These are phyloP conservation scores for Quercus ilex DNA, from an alignment of 306 rosid genomes.

Conservation along the genomic window DNA sequence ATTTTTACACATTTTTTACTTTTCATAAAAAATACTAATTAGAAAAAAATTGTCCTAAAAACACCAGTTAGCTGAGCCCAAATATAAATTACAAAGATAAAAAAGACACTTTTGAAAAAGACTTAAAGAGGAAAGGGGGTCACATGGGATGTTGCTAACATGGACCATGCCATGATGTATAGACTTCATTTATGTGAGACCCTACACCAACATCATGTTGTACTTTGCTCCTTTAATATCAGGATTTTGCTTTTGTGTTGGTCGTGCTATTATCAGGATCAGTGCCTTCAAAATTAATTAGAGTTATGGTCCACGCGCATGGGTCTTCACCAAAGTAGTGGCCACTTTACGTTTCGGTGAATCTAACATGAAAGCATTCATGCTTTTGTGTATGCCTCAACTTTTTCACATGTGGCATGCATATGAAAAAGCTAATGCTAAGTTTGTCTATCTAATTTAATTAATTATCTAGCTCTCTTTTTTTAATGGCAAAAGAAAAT, in stretches of 20 bases:
- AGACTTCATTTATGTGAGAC: slow-evolving; percentile 17
- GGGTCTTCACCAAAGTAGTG: slow-evolving; percentile 4
- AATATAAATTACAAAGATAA: not conserved
- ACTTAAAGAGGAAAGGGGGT: not conserved
- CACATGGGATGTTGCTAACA: slow-evolving; percentile 33
- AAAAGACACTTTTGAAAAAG: not conserved
- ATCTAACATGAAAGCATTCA: not conserved
- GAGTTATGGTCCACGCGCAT: slow-evolving; percentile 26
- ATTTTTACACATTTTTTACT: no score
- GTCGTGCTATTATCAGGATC: not conserved
- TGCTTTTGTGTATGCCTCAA: not conserved
- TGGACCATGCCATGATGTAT: slow-evolving; percentile 26
- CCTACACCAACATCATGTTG: slow-evolving; percentile 22
- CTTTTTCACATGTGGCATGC: not conserved
- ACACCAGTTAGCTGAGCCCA: fast-evolving
- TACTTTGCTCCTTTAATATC: slow-evolving; percentile 17
- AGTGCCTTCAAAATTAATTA: slow-evolving; percentile 18
- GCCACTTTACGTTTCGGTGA: slow-evolving; percentile 4
- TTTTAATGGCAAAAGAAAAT: not conserved
- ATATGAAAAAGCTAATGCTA: not conserved
- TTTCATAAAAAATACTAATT: no score
- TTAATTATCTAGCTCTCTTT: no score
- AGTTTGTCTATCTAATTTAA: no score
- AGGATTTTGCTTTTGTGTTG: not conserved
- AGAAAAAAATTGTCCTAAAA: fast-evolving